Base-by-base conservation (phyloP, 805 yeast genomes). In the Candida pini region DNA sequence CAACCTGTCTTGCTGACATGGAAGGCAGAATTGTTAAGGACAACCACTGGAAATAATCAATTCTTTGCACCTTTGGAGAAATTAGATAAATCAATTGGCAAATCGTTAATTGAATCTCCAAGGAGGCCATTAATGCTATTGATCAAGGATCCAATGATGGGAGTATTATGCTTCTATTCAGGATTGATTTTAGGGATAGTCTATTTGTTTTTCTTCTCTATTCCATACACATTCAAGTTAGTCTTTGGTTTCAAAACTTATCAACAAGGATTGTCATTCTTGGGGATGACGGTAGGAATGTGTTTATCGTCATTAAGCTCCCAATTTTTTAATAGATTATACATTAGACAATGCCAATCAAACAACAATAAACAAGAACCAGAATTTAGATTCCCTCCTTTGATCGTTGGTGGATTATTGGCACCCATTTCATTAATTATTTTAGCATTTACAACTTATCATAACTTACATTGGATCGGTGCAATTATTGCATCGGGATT, bases 171-270 rank as follows among this genome's bases (percentile, higher is more conserved):
- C 38, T 54, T 73, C 27, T 77, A 76, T 49, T 68, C 79, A 2
- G 80, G 81, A 2, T 56, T 78, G 28, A 64, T 70, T 19, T 60
- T 79, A 36, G 79, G 82, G 1, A 65, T 80, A 30, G 65, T 80
- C 26, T 81, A 78, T 57, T 57, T 80, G 64, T 80, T 76, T 47
- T 76, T 80, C 57, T 71, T 78, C 34, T 81, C 81, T 3, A 73
- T 74, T 41, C 84, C 85, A 9, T 74, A 73, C 43, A 74, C 78
- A 8, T 77, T 78, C 49, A 53, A 50, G 14, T 68, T 61, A 36
- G 73, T 73, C 20, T 79, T 74, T 49, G 60, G 63, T 10, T 80
- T 73, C 54, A 50, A 56, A 13, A 55, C 64, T 33, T 76, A 78
- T 44, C 70, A 68, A 19, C 76, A 74, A 24, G 89, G 86, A 28